phyloP scores from a whole-genome alignment of 768 basidiomycete genomes.

The Gautieria morchelliformis region DNA sequence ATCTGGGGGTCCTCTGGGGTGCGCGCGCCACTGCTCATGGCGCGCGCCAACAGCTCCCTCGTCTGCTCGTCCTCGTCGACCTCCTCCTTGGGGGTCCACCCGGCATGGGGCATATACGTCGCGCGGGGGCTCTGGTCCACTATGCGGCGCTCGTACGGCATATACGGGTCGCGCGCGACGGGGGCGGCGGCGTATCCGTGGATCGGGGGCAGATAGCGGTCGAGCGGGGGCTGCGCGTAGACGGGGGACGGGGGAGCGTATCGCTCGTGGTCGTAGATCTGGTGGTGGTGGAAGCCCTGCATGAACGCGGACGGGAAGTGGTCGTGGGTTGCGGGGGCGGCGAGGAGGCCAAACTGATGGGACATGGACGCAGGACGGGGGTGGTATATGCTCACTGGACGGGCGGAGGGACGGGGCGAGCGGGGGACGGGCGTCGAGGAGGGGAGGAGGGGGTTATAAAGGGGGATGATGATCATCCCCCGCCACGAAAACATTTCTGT shows the following conservation, averaged over 20 bases:
- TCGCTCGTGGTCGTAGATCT: neutral
- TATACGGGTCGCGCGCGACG: neutral
- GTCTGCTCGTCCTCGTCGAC: conserved; percentile 6
- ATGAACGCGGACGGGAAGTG: conserved; percentile 28
- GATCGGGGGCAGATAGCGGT: neutral
- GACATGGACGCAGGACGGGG: neutral
- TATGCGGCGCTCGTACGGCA: neutral
- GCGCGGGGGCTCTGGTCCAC: neutral
- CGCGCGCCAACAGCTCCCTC: neutral
- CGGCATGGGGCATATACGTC: neutral
- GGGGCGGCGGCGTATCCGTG: neutral
- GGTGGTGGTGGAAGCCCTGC: neutral
- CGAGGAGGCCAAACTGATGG: conserved; percentile 31
- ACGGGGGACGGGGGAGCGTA: neutral
- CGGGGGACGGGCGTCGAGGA: neutral
- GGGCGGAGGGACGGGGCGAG: neutral
- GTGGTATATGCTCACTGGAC: neutral
- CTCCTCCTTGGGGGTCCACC: conserved; percentile 8
- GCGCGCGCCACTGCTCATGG: neutral
- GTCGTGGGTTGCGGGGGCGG: conserved; percentile 35
- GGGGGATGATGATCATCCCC: neutral
- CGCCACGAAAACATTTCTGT: neutral
- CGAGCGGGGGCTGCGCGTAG: neutral
- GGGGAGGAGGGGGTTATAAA: neutral
- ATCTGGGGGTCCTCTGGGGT: neutral